Evolutionary conservation across 2,329 filamentous ascomycete genomes (phyloP), one percentile per base, ranked within the genome.

Genomic region (Scopulariopsis brevicaulis): DNA sequence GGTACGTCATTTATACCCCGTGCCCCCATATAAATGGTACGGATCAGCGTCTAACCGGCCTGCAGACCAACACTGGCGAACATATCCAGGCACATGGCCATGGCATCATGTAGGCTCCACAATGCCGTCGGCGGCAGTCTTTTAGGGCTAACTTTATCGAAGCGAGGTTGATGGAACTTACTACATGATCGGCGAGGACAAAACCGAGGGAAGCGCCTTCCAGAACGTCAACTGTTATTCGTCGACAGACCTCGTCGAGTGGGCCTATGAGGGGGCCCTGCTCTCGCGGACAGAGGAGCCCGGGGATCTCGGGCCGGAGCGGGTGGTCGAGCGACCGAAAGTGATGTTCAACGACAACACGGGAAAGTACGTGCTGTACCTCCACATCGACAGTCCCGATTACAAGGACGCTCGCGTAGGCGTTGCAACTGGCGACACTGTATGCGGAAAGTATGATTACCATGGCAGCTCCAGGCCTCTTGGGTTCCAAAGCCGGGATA

Each of bases 151-250:
- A 15, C 40, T 15, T 32, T 32, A 32, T 32, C 28, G 28, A 32
- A 46, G 40, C 64, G 73, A 80, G 63, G 79, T 80, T 1, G 74
- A 76, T 51, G 74, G 72, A 11, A 79, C 76, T 0, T 89, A 82
- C 71, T 89, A 88, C 70, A 77, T 84, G 70, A 80, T 87, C 37
- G 86, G 86, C 18, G 85, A 89, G 66, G 85, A 88, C 70, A 87
- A 88, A 67, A 80, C 81, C 1, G 70, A 79, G n/a, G 83, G 84
- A 25, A 77, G 73, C 1, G 69, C 73, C 0, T 88, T 87, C 67
- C 78, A 82, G 59, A 83, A 83, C 56, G 73, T 88, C 63, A 87
- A 86, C 66, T 88, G 85, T 69, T 88, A 87, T 67, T 81, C 80
- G 0, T 85, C 81, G 15, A 74, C 73, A 14, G 70, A 88, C 66